Base-by-base conservation (phyloP, 2,329 filamentous ascomycete species). In the Hypoxylon sp. region DNA sequence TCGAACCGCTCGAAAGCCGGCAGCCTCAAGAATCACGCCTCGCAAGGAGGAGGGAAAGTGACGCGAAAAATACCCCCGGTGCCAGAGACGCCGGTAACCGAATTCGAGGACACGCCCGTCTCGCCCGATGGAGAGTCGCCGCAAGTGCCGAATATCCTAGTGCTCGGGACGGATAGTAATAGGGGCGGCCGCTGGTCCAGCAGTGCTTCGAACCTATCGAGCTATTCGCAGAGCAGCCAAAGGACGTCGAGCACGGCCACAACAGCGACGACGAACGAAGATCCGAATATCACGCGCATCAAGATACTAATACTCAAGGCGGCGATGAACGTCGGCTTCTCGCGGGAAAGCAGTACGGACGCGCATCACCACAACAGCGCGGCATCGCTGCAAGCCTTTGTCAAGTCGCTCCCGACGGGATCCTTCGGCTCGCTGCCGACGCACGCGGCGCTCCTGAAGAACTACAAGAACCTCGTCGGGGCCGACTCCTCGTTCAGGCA, bases 81-180 rank as follows among this genome's bases (percentile, higher is more conserved):
- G 3, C 94, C 94, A 0, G 95, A 98, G 79, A 98, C 94, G 0
- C 94, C 94, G 0, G 95, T 95, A 0, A 98, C 94, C 3, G 93
- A 97, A 71, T 97, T 97, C 72, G 95, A 97, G 77, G 94, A 98
- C 75, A 93, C 91, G 0, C 90, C 92, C 3, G 87, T 93, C 44
- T 96, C 93, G 0, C 91, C 91, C 0, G 92, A 95, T 59, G 92
- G 92, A 69, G 87, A 90, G 45, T 90, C 87, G 6, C 87, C 90
- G 0, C 89, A 89, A 38, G 87, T 93, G 57, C 94, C 93, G 4
- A 96, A 97, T 74, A 97, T 97, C 71, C 84, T 97, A 53, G 90
- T 97, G 0, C 85, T 97, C 0, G 93, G 93, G 2, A 91, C 93
- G 3, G 85, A 88, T 22, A 80, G 81, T 36, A 80, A 83, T n/a